A percentile compares a stretch with the other conserved stretches of the same genome.
Conservation (phyloP, 2,329 filamentous ascomycete species). For the Penicillium janthinellum region DNA sequence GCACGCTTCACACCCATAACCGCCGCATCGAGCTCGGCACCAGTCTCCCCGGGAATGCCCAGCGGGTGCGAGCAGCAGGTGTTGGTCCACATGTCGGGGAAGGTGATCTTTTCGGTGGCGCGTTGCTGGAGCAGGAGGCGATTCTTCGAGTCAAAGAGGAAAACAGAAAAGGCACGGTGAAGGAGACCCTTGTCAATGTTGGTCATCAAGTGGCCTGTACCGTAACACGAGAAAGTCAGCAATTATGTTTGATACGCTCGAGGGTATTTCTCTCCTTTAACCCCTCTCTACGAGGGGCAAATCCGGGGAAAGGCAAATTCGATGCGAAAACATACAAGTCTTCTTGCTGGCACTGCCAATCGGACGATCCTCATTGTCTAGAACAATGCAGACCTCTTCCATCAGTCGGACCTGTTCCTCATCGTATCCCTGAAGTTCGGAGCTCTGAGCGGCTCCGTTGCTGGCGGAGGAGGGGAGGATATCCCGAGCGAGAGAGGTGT, state of each 20-base stretch:
- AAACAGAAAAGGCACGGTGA: slow-evolving; percentile 96
- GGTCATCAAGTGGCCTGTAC: slow-evolving; percentile 94
- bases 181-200: slow-evolving; percentile 96
- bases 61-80: slow-evolving; percentile 98
- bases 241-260: background rate
- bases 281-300: background rate
- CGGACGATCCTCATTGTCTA: slow-evolving; percentile 86
- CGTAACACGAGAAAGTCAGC: slow-evolving; percentile 8
- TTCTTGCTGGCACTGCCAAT: slow-evolving; percentile 99
- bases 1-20: slow-evolving; percentile 86
- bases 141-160: slow-evolving; percentile 94
- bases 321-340: slow-evolving; percentile 66
- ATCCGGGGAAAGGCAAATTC: background rate
- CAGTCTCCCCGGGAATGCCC: slow-evolving; percentile 87
- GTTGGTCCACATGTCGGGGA: slow-evolving; percentile 99
- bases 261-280: slow-evolving; percentile 3
- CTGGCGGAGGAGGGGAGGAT: slow-evolving; percentile 47
- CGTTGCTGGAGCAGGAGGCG: slow-evolving; percentile 93
- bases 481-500: slow-evolving; percentile 59
- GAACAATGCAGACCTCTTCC: slow-evolving; percentile 98
- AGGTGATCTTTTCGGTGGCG: slow-evolving; percentile 95
- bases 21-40: slow-evolving; percentile 75
- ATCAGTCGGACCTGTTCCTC: slow-evolving; percentile 97
- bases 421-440: slow-evolving; percentile 86
- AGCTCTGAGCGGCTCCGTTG: slow-evolving; percentile 53